These are phyloP conservation scores for Pseudonitzschia pungens DNA, from an alignment of 108 stramenopile species.

Conservation along the genomic window DNA sequence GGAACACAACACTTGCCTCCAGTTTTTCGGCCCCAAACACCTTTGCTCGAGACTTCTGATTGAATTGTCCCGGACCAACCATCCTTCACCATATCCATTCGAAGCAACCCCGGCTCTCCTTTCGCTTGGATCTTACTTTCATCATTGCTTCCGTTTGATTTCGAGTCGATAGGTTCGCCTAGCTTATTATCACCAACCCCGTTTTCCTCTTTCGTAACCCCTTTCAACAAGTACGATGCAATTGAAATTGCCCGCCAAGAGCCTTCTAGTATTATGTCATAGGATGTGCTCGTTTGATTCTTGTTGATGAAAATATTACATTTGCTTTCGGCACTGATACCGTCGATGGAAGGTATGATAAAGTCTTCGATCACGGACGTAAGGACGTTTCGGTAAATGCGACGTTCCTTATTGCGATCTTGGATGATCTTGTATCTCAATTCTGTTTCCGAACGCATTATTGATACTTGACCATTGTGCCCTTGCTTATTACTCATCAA, in stretches of 20 bases:
- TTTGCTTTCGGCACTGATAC: conserved; percentile 66
- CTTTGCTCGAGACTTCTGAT: conserved; percentile 26
- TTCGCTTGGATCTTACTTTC: conserved; percentile 58
- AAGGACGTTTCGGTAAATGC: conserved; percentile 44
- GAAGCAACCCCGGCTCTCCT: conserved; percentile 55
- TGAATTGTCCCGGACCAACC: conserved; percentile 73
- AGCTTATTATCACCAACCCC: neutral
- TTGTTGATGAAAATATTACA: conserved; percentile 64
- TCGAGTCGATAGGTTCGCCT: conserved; percentile 11
- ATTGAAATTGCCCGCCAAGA: conserved; percentile 78
- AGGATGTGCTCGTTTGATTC: conserved; percentile 26
- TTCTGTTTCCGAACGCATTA: conserved; percentile 19
- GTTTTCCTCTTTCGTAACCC: conserved; percentile 7
- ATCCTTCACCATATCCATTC: conserved; percentile 54
- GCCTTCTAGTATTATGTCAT: conserved; percentile 68
- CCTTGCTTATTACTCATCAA: conserved; percentile 23
- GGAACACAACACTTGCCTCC: conserved; percentile 78
- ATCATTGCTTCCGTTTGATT: conserved; percentile 4
- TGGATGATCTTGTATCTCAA: conserved; percentile 46
- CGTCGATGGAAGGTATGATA: conserved; percentile 61
- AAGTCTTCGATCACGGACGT: conserved; percentile 39
- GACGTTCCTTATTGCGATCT: conserved; percentile 40
- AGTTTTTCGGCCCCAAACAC: conserved; percentile 43
- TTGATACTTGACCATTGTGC: conserved; percentile 24
- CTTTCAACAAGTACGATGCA: conserved; percentile 57